A percentile compares a stretch with the other conserved stretches of the same genome.
Evolutionary conservation across 169 alveolate species (phyloP).

Genomic region (Cryptosporidium parvum): DNA sequence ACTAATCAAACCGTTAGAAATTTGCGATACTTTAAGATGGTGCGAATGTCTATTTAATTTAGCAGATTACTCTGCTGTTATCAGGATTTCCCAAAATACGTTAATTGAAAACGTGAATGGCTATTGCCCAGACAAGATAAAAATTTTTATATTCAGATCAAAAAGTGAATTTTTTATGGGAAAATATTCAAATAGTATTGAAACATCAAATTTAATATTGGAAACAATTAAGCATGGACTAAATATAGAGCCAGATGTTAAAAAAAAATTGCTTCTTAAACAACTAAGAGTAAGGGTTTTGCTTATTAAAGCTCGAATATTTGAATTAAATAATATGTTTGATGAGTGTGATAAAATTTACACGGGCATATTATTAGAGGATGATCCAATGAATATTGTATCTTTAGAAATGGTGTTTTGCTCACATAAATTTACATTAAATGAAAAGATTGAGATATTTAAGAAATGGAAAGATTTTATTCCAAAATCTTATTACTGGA

Average conservation of each 20-base stretch:
- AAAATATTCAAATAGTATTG: conserved; percentile 22
- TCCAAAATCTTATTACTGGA: conserved; percentile 21
- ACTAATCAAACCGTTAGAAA: conserved; percentile 20
- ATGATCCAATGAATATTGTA: conserved; percentile 40
- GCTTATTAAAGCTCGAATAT: conserved; percentile 47
- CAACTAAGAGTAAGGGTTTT: conserved; percentile 22
- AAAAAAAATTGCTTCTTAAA: conserved; percentile 1
- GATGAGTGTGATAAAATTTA: conserved; percentile 11
- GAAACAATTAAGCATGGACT: not conserved
- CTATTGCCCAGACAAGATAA: not conserved
- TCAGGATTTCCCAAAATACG: conserved; percentile 17
- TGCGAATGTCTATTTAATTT: conserved; percentile 42
- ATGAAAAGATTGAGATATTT: conserved; percentile 30
- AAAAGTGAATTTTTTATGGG: conserved; percentile 62
- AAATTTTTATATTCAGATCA: conserved; percentile 28
- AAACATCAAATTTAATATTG: conserved; percentile 31
- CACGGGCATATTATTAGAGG: conserved; percentile 20
- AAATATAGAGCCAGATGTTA: not conserved
- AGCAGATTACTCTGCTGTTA: conserved; percentile 59
- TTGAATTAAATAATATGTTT: conserved; percentile 44
- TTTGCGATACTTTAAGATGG: conserved; percentile 31
- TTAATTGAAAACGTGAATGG: not conserved
- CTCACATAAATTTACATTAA: conserved; percentile 1
- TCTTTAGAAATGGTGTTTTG: conserved; percentile 39
- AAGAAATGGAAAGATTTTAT: conserved; percentile 33